These are phyloP conservation scores for Colletotrichum spaethianum DNA, from an alignment of 2,329 filamentous ascomycete genomes.

Conservation along the genomic window DNA sequence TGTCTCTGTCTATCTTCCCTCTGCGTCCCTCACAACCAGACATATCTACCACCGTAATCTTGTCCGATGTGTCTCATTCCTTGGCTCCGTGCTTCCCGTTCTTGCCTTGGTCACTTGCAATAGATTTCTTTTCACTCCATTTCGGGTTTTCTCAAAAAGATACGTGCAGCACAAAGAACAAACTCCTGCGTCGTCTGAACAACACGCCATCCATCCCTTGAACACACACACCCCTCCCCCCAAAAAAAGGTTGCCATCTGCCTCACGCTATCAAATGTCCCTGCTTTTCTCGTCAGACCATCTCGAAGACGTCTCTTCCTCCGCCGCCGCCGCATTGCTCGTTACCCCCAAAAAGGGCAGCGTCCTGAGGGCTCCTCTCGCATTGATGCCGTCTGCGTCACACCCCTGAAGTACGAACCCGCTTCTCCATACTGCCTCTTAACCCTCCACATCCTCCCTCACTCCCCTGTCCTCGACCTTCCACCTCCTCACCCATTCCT, in stretches of 20 bases:
- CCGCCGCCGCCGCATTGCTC: slow-evolving; percentile 4
- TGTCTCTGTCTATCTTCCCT: neutral
- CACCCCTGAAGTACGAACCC: slow-evolving; percentile 22
- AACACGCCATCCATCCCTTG: slow-evolving; percentile 10
- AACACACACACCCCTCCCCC: neutral
- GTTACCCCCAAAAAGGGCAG: slow-evolving; percentile 28
- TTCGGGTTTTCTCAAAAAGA: neutral
- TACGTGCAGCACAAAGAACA: neutral
- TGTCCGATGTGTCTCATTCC: neutral
- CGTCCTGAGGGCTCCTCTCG: slow-evolving; percentile 18
- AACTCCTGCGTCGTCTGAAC: slow-evolving; percentile 33
- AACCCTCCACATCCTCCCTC: slow-evolving; percentile 7
- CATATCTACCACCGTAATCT: neutral
- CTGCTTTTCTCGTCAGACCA: slow-evolving; percentile 19
- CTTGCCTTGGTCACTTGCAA: neutral
- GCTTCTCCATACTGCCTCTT: slow-evolving; percentile 26
- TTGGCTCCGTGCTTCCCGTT: neutral
- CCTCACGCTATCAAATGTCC: slow-evolving; percentile 5
- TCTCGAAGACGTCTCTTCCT: slow-evolving; percentile 1
- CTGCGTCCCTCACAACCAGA: neutral
- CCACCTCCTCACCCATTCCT: slow-evolving; percentile 18
- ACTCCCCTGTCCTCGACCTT: neutral
- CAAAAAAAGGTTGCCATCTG: slow-evolving; percentile 2
- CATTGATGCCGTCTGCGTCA: slow-evolving; percentile 40
- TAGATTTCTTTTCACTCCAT: neutral